phyloP scores from a whole-genome alignment of 2,329 filamentous ascomycete species.

The Oidium heveae region DNA sequence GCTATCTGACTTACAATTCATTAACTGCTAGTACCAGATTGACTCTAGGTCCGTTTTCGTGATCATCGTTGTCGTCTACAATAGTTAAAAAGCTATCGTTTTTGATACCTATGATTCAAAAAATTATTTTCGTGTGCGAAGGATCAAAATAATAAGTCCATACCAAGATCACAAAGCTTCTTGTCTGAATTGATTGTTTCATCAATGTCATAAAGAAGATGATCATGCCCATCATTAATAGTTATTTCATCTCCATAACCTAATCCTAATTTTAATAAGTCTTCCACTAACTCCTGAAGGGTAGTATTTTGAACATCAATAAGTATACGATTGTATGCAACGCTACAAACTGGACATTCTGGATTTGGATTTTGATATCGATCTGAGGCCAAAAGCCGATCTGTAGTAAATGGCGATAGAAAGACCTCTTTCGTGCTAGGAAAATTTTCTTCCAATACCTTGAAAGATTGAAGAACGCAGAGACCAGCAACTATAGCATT shows the following conservation, averaged over 20 bases:
- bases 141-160: conserved; percentile 5
- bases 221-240: conserved; percentile 39
- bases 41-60: conserved; percentile 30
- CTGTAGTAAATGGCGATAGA: conserved; percentile 39
- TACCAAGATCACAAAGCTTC: conserved; percentile 53
- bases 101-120: conserved; percentile 28
- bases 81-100: conserved; percentile 57
- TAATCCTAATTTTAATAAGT: conserved; percentile 41
- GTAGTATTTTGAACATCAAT: conserved; percentile 50
- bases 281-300: conserved; percentile 53
- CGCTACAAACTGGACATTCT: conserved; percentile 61
- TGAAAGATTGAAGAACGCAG: conserved; percentile 80
- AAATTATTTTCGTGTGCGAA: background rate
- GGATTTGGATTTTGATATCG: conserved; percentile 41
- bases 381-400: conserved; percentile 32
- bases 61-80: conserved; percentile 53
- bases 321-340: conserved; percentile 38
- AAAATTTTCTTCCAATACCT: conserved; percentile 53
- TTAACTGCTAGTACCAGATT: conserved; percentile 54
- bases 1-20: conserved; percentile 25
- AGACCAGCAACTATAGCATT: conserved; percentile 89
- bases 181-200: conserved; percentile 66
- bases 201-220: conserved; percentile 72
- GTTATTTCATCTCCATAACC: conserved; percentile 64
- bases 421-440: conserved; percentile 60